Percentiles rank a stretch among this genome's conserved stretches.
Conservation (phyloP, 2,329 filamentous ascomycete species). For the Stagonosporopsis rhizophila region DNA sequence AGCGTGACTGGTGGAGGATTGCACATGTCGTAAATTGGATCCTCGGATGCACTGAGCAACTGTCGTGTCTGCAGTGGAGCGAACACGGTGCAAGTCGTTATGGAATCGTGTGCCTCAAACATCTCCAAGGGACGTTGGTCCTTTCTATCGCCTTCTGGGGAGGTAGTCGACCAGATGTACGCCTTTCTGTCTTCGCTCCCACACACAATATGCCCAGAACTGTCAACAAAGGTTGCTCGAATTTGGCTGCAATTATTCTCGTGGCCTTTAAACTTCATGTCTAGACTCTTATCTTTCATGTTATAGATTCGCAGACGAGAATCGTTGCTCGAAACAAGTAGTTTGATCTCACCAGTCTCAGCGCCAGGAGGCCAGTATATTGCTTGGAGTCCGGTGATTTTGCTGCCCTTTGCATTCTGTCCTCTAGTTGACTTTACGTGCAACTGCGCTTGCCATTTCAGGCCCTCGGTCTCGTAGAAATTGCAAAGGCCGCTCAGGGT, state of each 20-base stretch:
- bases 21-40: conserved; percentile 95
- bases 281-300: conserved; percentile 80
- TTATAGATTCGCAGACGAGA: conserved; percentile 91
- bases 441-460: conserved; percentile 84
- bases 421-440: conserved; percentile 93
- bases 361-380: conserved; percentile 65
- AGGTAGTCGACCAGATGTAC: conserved; percentile 84
- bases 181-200: conserved; percentile 90
- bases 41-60: conserved; percentile 79
- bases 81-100: conserved; percentile 88
- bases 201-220: conserved; percentile 84
- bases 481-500: conserved; percentile 84
- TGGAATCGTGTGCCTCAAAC: conserved; percentile 87
- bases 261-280: conserved; percentile 90
- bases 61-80: conserved; percentile 81
- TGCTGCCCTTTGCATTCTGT: conserved; percentile 94
- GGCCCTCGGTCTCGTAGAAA: conserved; percentile 90
- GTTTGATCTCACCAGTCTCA: conserved; percentile 72
- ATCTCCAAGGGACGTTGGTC: conserved; percentile 86
- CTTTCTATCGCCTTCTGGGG: conserved; percentile 68
- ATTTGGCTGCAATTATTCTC: conserved; percentile 92
- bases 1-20: conserved; percentile 91
- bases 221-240: conserved; percentile 85
- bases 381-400: conserved; percentile 93
- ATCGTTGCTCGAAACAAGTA: conserved; percentile 94